A percentile compares a stretch with the other conserved stretches of the same genome.
Evolutionary conservation across 306 rosid genomes (phyloP).

Genomic region (Rubus parviflorus): DNA sequence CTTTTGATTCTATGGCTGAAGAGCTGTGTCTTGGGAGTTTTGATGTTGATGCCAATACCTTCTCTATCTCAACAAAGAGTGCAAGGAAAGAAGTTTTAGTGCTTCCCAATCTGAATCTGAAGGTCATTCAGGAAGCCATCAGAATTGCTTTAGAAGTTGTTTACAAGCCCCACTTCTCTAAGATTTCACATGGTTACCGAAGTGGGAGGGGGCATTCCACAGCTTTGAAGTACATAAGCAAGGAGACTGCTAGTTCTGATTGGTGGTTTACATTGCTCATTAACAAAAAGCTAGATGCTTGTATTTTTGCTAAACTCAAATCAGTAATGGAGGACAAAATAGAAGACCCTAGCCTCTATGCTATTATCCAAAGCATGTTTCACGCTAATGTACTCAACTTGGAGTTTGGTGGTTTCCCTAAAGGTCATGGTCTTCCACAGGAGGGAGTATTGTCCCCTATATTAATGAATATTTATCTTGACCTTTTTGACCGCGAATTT

Average conservation of each 20-base stretch:
- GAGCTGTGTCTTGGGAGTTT: conserved; percentile 50
- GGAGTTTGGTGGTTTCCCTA: conserved; percentile 86
- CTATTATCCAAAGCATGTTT: conserved; percentile 54
- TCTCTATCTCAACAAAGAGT: conserved; percentile 58
- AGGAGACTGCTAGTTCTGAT: conserved; percentile 56
- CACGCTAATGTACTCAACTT: conserved; percentile 70
- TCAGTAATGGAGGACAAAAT: conserved; percentile 71
- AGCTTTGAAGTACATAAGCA: conserved; percentile 69
- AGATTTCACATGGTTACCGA: conserved; percentile 84
- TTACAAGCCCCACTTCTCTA: conserved; percentile 75
- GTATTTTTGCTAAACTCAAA: conserved; percentile 51
- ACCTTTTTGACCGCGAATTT: conserved; percentile 75
- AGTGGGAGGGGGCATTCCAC: conserved; percentile 74
- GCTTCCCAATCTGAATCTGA: conserved; percentile 72
- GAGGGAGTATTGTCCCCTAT: conserved; percentile 86
- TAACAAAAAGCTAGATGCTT: conserved; percentile 56
- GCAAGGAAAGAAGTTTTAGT: conserved; percentile 54
- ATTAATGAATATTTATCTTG: conserved; percentile 83
- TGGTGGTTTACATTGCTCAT: conserved; percentile 84
- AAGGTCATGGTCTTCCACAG: conserved; percentile 93
- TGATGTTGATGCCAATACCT: conserved; percentile 53
- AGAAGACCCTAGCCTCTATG: conserved; percentile 58
- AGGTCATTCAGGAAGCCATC: conserved; percentile 77
- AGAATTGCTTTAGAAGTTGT: conserved; percentile 76
- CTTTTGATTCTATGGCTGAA: conserved; percentile 54